These are phyloP conservation scores for Plasmodium coatneyi DNA, from an alignment of 169 alveolate species.

Conservation along the genomic window DNA sequence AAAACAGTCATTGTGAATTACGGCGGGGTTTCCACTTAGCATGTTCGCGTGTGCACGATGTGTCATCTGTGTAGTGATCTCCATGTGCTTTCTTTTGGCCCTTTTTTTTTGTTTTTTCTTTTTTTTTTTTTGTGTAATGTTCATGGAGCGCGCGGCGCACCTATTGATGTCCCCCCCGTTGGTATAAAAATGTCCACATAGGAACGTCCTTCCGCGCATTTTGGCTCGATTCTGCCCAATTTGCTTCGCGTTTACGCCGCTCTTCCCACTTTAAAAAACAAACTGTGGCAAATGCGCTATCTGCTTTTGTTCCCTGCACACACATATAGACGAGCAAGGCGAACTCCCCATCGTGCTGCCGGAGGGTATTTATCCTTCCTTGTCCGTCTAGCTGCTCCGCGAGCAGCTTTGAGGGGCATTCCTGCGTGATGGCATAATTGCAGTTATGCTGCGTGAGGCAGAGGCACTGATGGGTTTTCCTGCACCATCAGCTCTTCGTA, in stretches of 20 bases:
- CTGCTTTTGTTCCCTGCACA: background rate
- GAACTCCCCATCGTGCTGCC: background rate
- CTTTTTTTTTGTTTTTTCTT: background rate
- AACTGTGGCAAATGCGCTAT: background rate
- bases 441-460: background rate
- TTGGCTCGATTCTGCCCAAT: background rate
- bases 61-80: background rate
- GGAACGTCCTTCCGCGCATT: background rate
- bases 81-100: background rate
- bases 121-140: background rate
- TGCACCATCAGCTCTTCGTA: background rate
- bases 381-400: background rate
- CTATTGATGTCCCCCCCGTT: background rate
- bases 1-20: slow-evolving; percentile 37
- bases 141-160: background rate
- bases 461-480: background rate
- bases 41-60: too few relatives aligned
- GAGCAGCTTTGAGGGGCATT: background rate
- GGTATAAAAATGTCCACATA: background rate
- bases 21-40: background rate
- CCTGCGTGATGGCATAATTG: background rate
- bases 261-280: background rate
- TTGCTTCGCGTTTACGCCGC: background rate
- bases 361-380: background rate
- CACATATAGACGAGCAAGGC: background rate